Percentiles rank a stretch among this genome's conserved stretches.
Conservation (phyloP, 148 eudicot species). For the Camellia japonica region DNA sequence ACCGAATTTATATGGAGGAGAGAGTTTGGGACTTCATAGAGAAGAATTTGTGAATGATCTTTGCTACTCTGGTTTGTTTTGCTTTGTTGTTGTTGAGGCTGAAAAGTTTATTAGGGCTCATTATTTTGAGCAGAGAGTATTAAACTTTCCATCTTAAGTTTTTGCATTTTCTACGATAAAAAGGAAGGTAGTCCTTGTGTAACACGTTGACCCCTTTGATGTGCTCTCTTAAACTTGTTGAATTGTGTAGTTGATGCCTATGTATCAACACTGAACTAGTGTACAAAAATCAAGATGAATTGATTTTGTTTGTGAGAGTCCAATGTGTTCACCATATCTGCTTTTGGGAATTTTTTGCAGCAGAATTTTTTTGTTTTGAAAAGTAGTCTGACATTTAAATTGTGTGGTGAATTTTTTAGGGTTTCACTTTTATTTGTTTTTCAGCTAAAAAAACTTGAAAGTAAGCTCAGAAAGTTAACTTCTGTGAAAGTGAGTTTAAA, state of each 20-base stretch:
- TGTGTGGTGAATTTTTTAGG: too few relatives aligned
- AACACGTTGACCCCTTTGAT: background rate
- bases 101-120: background rate
- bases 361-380: too few relatives aligned
- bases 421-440: too few relatives aligned
- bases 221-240: background rate
- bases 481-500: too few relatives aligned
- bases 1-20: constrained; percentile 89
- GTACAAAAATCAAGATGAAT: background rate
- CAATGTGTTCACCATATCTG: too few relatives aligned
- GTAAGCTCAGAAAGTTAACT: too few relatives aligned
- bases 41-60: constrained; percentile 48
- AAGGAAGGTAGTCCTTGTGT: background rate
- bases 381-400: too few relatives aligned
- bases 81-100: background rate
- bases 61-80: background rate
- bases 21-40: constrained; percentile 91
- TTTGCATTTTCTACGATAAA: background rate
- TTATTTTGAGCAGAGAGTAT: background rate
- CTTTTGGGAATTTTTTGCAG: too few relatives aligned
- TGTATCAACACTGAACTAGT: background rate
- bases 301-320: background rate
- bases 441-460: too few relatives aligned
- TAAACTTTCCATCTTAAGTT: background rate
- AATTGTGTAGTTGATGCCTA: background rate